These are phyloP conservation scores for Scedosporium apiospermum DNA, from an alignment of 2,329 filamentous ascomycete species.

Conservation along the genomic window DNA sequence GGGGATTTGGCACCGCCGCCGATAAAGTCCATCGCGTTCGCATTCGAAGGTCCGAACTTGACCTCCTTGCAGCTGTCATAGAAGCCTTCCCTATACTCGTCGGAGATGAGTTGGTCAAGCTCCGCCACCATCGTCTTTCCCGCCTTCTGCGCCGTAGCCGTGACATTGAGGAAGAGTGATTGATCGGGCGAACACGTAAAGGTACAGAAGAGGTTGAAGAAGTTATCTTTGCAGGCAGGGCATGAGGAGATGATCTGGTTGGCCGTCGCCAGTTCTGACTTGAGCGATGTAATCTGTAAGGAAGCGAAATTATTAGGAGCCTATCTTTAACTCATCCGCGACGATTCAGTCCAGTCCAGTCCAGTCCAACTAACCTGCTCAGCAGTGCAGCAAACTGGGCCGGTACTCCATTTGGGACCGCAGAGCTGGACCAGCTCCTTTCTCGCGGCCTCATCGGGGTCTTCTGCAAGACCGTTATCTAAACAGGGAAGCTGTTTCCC, in stretches of 20 bases:
- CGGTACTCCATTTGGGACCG: conserved; percentile 74
- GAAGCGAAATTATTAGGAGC: conserved; percentile 2
- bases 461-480: conserved; percentile 74
- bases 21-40: conserved; percentile 90
- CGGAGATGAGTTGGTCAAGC: conserved; percentile 79
- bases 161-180: conserved; percentile 90
- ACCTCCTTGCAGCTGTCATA: conserved; percentile 98
- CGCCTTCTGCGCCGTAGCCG: conserved; percentile 54
- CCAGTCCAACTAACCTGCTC: conserved; percentile 54
- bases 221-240: conserved; percentile 95
- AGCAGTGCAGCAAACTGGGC: conserved; percentile 73
- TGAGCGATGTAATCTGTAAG: conserved; percentile 62
- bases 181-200: conserved; percentile 98
- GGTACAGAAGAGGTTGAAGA: conserved; percentile 96
- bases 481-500: conserved; percentile 83
- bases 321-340: background rate
- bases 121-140: conserved; percentile 61
- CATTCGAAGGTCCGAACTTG: conserved; percentile 92
- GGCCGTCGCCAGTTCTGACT: conserved; percentile 76
- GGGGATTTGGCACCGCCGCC: conserved; percentile 92
- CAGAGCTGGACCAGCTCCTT: conserved; percentile 77
- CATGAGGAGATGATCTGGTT: conserved; percentile 86
- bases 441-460: conserved; percentile 62
- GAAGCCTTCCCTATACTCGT: conserved; percentile 77
- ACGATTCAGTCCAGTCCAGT: background rate